Conservation (phyloP, 768 basidiomycete species). For the Russula sp. region DNA sequence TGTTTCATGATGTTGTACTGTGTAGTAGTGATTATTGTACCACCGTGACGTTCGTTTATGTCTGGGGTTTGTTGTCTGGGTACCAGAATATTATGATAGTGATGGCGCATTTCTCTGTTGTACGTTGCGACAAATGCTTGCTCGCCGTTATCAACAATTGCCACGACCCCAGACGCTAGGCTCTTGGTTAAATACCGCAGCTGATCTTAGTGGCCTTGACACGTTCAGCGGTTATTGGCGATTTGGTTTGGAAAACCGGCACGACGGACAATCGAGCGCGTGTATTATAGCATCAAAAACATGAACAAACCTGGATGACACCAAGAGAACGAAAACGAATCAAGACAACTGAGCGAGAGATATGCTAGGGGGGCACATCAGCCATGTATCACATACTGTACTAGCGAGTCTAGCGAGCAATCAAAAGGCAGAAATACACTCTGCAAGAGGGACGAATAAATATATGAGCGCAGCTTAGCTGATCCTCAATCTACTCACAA, state of each 20-base stretch:
- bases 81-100: neutral
- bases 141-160: too few species aligned
- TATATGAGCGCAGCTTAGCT: slow-evolving; percentile 51
- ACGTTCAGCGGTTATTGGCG: neutral
- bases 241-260: neutral
- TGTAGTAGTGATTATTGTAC: neutral
- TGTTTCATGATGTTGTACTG: neutral
- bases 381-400: neutral
- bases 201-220: neutral
- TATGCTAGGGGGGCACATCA: neutral
- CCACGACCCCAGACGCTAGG: neutral
- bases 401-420: neutral
- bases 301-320: neutral
- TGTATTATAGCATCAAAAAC: neutral
- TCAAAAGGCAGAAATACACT: neutral
- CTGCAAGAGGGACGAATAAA: neutral
- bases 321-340: neutral
- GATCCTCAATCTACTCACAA: slow-evolving; percentile 22
- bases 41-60: neutral
- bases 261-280: neutral
- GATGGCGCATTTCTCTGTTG: too few species aligned
- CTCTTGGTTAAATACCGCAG: neutral
- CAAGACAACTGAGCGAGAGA: neutral
- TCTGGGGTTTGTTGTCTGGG: neutral
- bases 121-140: too few species aligned